These are phyloP conservation scores for Phaffomyces opuntiae DNA, from an alignment of 805 yeast genomes.

Conservation along the genomic window DNA sequence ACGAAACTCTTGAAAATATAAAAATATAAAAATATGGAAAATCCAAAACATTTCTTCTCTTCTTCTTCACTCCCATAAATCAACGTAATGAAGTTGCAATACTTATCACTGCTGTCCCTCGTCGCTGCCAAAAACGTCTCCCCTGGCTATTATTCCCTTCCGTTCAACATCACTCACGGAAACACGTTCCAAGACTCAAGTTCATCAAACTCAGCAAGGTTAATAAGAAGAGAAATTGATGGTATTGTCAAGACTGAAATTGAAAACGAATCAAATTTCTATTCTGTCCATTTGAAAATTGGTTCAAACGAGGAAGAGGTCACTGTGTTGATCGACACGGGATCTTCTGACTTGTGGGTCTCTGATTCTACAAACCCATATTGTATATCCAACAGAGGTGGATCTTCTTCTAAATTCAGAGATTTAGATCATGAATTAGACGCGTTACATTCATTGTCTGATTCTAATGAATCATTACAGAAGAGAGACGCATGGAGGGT, in stretches of 20 bases:
- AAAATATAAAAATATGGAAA: too few relatives aligned
- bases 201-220: not conserved
- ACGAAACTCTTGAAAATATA: not conserved
- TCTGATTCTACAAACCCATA: constrained; percentile 41
- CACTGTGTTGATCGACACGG: constrained; percentile 62
- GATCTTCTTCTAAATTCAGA: constrained; percentile 9
- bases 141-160: constrained; percentile 11
- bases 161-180: constrained; percentile 15
- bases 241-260: constrained; percentile 28
- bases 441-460: not conserved
- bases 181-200: constrained; percentile 10
- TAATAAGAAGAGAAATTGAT: constrained; percentile 17
- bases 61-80: not conserved
- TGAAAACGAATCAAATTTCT: constrained; percentile 35
- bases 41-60: not conserved
- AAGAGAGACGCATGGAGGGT: constrained; percentile 9
- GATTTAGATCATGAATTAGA: constrained; percentile 5
- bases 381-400: constrained; percentile 23
- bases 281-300: constrained; percentile 36
- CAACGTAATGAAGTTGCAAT: constrained; percentile 1
- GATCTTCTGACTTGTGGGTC: constrained; percentile 71
- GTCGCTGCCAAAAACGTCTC: constrained; percentile 10
- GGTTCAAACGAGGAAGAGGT: constrained; percentile 57
- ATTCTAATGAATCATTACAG: not conserved
- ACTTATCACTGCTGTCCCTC: constrained; percentile 3